Percentiles rank a stretch among this genome's conserved stretches.
Conservation (phyloP, 768 basidiomycete species). For the Cystofilobasidium macerans region DNA sequence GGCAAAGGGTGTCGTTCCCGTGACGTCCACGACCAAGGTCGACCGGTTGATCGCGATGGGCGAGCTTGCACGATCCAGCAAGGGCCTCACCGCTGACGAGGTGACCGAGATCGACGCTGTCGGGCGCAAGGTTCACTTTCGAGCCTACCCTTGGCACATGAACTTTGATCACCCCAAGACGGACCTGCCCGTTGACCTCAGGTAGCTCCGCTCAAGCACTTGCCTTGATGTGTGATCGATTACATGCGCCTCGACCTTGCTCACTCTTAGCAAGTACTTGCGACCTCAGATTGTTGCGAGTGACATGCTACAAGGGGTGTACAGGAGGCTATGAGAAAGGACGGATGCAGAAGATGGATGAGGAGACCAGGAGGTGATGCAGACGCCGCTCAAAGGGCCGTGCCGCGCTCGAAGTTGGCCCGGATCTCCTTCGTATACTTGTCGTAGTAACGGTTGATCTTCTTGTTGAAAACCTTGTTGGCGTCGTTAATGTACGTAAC, state of each 20-base stretch:
- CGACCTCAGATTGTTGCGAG: conserved; percentile 41
- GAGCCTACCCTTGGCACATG: conserved; percentile 29
- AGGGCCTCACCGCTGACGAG: conserved; percentile 34
- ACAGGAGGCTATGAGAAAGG: conserved; percentile 47
- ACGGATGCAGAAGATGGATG: conserved; percentile 47
- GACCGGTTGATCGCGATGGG: conserved; percentile 32
- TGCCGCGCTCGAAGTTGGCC: conserved; percentile 94
- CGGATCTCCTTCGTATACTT: conserved; percentile 83
- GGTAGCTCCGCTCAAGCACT: neutral
- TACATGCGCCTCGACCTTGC: conserved; percentile 69
- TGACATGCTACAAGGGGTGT: neutral
- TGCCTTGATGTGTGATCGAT: too few relatives aligned
- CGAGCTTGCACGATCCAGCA: conserved; percentile 27
- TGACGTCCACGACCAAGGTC: conserved; percentile 30
- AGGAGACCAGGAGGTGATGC: conserved; percentile 31
- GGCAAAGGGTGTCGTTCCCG: conserved; percentile 32
- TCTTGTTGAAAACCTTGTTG: conserved; percentile 80
- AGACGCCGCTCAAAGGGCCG: conserved; percentile 62
- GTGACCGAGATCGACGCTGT: conserved; percentile 36
- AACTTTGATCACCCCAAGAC: neutral
- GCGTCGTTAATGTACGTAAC: conserved; percentile 68
- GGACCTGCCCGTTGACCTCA: neutral
- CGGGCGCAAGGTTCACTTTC: conserved; percentile 35
- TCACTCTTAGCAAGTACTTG: too few relatives aligned
- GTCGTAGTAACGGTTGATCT: conserved; percentile 79